A percentile compares a stretch with the other conserved stretches of the same genome.
Conservation (phyloP, 2,329 filamentous ascomycete genomes). For the Ramichloridium luteum region DNA sequence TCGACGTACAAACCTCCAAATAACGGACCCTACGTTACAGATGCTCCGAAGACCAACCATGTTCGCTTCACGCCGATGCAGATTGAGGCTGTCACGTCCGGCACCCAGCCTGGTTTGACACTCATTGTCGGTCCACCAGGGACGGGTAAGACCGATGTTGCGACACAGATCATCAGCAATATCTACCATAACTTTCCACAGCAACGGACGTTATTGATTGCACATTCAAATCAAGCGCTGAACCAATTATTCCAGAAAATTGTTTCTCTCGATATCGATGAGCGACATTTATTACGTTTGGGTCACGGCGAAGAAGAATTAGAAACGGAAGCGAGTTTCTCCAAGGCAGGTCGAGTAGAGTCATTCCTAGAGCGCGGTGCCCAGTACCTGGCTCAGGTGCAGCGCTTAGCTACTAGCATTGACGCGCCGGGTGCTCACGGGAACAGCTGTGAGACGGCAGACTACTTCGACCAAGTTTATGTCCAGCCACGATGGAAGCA, state of each 20-base stretch:
- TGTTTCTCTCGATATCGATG: conserved; percentile 87
- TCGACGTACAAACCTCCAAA: conserved; percentile 85
- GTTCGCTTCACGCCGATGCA: conserved; percentile 86
- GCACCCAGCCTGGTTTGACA: conserved; percentile 85
- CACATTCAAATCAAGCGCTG: conserved; percentile 93
- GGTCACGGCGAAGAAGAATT: conserved; percentile 94
- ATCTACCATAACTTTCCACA: conserved; percentile 96
- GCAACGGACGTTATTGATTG: conserved; percentile 82
- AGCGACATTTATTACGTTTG: conserved; percentile 79
- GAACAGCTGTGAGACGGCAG: conserved; percentile 89
- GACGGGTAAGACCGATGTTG: conserved; percentile 98
- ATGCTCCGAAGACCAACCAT: conserved; percentile 67
- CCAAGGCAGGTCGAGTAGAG: conserved; percentile 88
- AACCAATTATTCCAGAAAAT: conserved; percentile 99
- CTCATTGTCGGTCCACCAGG: conserved; percentile 90
- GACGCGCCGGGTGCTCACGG: conserved; percentile 87
- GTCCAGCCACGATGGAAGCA: conserved; percentile 78
- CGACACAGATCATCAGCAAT: conserved; percentile 96
- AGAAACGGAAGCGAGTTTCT: conserved; percentile 73
- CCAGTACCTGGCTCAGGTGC: conserved; percentile 68
- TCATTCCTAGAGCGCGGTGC: conserved; percentile 85
- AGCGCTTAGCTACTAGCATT: conserved; percentile 72
- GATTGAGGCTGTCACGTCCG: conserved; percentile 83
- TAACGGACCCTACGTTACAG: conserved; percentile 76
- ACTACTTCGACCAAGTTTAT: conserved; percentile 91